phyloP scores from a whole-genome alignment of 1,139 yeast species.

The Candida tunisiensis region DNA sequence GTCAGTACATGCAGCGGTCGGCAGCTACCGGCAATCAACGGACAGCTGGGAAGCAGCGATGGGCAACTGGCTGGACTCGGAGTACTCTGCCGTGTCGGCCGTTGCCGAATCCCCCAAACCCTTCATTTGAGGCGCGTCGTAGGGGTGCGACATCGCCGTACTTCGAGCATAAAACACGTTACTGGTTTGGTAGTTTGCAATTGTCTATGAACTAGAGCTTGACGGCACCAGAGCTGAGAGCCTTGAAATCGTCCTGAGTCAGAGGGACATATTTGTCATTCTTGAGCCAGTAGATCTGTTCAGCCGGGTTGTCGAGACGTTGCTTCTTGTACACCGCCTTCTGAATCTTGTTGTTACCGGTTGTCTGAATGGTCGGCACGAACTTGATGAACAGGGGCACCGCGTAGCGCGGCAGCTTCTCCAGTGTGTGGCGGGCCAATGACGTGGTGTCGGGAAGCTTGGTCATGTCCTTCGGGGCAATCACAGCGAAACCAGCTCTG shows the following conservation, averaged over 20 bases:
- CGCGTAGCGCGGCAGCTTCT: slow-evolving; percentile 68
- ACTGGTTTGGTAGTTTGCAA: too few species aligned
- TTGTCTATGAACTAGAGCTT: slow-evolving; percentile 8
- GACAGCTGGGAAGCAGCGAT: too few species aligned
- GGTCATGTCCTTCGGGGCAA: slow-evolving; percentile 30
- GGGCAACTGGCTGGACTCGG: too few species aligned
- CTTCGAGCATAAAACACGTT: too few species aligned
- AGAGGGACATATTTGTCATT: slow-evolving; percentile 38
- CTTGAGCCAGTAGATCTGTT: slow-evolving; percentile 55
- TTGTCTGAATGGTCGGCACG: slow-evolving; percentile 40
- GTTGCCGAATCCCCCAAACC: too few species aligned
- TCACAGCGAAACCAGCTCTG: slow-evolving; percentile 79
- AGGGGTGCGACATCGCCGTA: too few species aligned
- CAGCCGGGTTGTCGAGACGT: too few species aligned
- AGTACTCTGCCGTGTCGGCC: too few species aligned
- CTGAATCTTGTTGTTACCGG: slow-evolving; percentile 78
- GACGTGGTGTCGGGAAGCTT: slow-evolving; percentile 16
- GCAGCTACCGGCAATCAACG: too few species aligned
- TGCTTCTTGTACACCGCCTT: slow-evolving; percentile 68
- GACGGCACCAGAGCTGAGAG: slow-evolving; percentile 12
- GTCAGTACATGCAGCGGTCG: too few species aligned
- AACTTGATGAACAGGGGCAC: slow-evolving; percentile 72
- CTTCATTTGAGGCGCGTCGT: too few species aligned
- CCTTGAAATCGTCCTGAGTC: slow-evolving; percentile 39
- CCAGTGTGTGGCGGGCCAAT: slow-evolving; percentile 24